These are phyloP conservation scores for Discostella stelligeroides DNA, from an alignment of 108 stramenopile genomes.

Conservation along the genomic window DNA sequence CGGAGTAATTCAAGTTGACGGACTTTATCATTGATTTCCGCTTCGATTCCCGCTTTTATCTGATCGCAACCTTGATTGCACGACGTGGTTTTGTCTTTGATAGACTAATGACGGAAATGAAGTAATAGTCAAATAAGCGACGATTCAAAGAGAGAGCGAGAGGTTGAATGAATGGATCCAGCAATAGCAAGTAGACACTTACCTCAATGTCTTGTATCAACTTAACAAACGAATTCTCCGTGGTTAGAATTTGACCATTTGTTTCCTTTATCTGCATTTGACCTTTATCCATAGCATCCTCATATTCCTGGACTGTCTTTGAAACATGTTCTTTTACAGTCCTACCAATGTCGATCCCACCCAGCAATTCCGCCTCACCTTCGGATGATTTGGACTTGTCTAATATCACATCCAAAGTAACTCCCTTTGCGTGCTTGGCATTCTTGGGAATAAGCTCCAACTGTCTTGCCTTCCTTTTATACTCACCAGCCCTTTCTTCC, in stretches of 20 bases:
- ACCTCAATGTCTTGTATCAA: constrained; percentile 52
- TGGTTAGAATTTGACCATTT: constrained; percentile 58
- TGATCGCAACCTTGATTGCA: constrained; percentile 53
- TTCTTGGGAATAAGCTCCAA: constrained; percentile 61
- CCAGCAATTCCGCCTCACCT: constrained; percentile 40
- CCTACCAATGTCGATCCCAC: constrained; percentile 57
- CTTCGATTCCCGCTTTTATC: constrained; percentile 60
- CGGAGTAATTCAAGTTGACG: constrained; percentile 69
- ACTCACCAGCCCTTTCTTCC: constrained; percentile 55
- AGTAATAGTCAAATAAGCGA: not conserved
- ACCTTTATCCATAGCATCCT: constrained; percentile 24
- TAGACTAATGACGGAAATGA: constrained; percentile 31
- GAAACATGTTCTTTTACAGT: constrained; percentile 46
- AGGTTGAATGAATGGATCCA: not conserved
- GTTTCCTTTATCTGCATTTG: constrained; percentile 54
- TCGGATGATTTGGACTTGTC: constrained; percentile 45
- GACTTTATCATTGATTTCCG: constrained; percentile 59
- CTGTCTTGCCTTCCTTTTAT: constrained; percentile 54
- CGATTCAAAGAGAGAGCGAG: too few relatives aligned
- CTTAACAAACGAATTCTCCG: constrained; percentile 52
- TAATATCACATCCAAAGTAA: constrained; percentile 48
- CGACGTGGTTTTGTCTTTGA: constrained; percentile 54
- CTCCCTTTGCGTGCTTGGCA: constrained; percentile 48
- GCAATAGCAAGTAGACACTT: not conserved
- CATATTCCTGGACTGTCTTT: constrained; percentile 39